Conservation (phyloP, 2,329 filamentous ascomycete species). For the Hymenotorrendiella dingleyae region DNA sequence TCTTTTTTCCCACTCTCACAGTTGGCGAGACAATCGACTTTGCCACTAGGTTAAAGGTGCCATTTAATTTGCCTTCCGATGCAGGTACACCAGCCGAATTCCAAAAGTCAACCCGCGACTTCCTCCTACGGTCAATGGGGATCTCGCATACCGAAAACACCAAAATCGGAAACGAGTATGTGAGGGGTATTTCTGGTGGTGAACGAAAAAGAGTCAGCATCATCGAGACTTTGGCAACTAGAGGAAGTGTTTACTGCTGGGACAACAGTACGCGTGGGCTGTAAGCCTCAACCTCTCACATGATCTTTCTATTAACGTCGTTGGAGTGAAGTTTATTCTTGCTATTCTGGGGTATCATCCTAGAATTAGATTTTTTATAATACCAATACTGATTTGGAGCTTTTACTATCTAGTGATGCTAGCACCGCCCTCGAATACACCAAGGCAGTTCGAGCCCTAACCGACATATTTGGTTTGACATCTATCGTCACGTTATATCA, state of each 20-base stretch:
- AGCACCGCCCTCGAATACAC: slow-evolving; percentile 62
- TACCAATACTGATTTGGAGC: too few relatives aligned
- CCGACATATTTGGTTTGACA: slow-evolving; percentile 53
- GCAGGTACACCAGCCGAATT: slow-evolving; percentile 39
- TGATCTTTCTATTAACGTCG: too few relatives aligned
- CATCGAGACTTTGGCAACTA: slow-evolving; percentile 38
- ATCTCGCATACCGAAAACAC: slow-evolving; percentile 51
- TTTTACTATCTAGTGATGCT: too few relatives aligned
- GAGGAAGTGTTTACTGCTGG: slow-evolving; percentile 51
- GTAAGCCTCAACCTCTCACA: too few relatives aligned
- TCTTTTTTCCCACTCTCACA: slow-evolving; percentile 45
- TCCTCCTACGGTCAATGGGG: slow-evolving; percentile 34
- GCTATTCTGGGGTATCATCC: too few relatives aligned
- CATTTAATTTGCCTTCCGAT: slow-evolving; percentile 41
- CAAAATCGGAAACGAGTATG: slow-evolving; percentile 52
- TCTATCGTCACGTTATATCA: slow-evolving; percentile 64
- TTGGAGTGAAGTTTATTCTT: too few relatives aligned
- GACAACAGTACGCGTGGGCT: slow-evolving; percentile 62
- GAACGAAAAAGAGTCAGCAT: slow-evolving; percentile 57
- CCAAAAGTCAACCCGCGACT: slow-evolving; percentile 31
- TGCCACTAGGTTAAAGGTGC: slow-evolving; percentile 51
- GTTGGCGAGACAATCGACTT: slow-evolving; percentile 48
- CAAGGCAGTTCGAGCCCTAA: slow-evolving; percentile 57
- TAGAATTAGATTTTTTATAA: too few relatives aligned
- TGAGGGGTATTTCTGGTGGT: slow-evolving; percentile 57